phyloP scores from a whole-genome alignment of 2,329 filamentous ascomycete species.

The Eurotiales sp. region DNA sequence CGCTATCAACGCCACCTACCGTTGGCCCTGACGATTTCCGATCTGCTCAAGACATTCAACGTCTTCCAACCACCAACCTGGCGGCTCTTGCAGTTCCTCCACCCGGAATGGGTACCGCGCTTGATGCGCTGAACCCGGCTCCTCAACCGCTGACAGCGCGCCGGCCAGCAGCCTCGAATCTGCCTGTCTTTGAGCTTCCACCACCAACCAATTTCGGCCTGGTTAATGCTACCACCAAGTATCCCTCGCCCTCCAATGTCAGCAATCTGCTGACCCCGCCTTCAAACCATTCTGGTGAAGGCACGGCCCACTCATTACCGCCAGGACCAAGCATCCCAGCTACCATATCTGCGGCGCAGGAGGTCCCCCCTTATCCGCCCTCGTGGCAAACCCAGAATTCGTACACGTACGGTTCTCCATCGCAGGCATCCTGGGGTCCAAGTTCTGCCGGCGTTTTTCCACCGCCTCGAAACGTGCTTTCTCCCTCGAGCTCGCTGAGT shows the following conservation, averaged over 20 bases:
- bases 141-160: slow-evolving; percentile 66
- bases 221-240: slow-evolving; percentile 49
- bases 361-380: slow-evolving; percentile 46
- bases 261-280: slow-evolving; percentile 62
- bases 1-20: slow-evolving; percentile 33
- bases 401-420: slow-evolving; percentile 48
- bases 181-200: slow-evolving; percentile 67
- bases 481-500: slow-evolving; percentile 51
- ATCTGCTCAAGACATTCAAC: slow-evolving; percentile 33
- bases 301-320: slow-evolving; percentile 35
- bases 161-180: slow-evolving; percentile 64
- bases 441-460: slow-evolving; percentile 39
- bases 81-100: slow-evolving; percentile 58
- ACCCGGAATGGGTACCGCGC: slow-evolving; percentile 59
- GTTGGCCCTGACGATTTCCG: slow-evolving; percentile 35
- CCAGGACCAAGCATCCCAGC: slow-evolving; percentile 52
- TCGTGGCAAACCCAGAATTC: slow-evolving; percentile 60
- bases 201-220: slow-evolving; percentile 51
- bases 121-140: slow-evolving; percentile 56
- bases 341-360: slow-evolving; percentile 25
- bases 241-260: slow-evolving; percentile 49
- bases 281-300: slow-evolving; percentile 52
- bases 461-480: slow-evolving; percentile 52
- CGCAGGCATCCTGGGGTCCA: slow-evolving; percentile 45
- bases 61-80: slow-evolving; percentile 53